Base-by-base conservation (phyloP, 164 flowering plant species). In the Vitis amurensis region DNA sequence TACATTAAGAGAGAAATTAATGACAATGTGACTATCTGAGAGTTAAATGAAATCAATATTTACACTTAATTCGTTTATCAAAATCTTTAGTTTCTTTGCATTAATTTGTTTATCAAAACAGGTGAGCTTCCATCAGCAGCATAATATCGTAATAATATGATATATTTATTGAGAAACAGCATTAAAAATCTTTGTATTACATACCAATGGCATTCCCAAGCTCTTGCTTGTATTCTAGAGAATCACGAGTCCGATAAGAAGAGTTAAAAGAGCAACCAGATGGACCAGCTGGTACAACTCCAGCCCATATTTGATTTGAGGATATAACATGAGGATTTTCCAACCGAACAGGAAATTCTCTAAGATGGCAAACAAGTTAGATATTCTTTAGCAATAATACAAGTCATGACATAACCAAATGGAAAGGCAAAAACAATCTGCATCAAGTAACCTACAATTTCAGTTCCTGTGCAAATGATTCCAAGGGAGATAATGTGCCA, bases 271-370 rank as follows among this genome's bases (percentile, higher is more conserved):
- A 49, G 73, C 77, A 73, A 72, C 97, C 92, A 68, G 99, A 93
- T 70, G 99, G 99, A 71, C 99, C 98, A 80, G 71, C 78, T 7
- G 97, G 76, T 50, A 93, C 89, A 78, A 91, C 91, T 65, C 99
- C 99, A 72, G 91, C 97, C 98, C 98, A 95, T 58, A 93, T 75
- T 81, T 95, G 99, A 79, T 82, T 83, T 70, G 85, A 75, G 55
- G 91, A 83, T 76, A 95, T 93, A 68, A 95, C 99, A 88, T 95
- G 99, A 70, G 99, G 99, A 76, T 95, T 95, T 79, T 95, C 98
- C 83, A 93, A 74, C 68, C 87, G 90, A 61, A 95, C 65, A 19
- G 98, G 98, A 79, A 93, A 95, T 47, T 91, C 85, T 73, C 99
- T 95, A 71, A 50, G 61, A 61, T 31, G 50, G 50, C 37, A 61